Evolutionary conservation across 2,329 filamentous ascomycete species (phyloP).

Genomic region (Knufia fluminis): DNA sequence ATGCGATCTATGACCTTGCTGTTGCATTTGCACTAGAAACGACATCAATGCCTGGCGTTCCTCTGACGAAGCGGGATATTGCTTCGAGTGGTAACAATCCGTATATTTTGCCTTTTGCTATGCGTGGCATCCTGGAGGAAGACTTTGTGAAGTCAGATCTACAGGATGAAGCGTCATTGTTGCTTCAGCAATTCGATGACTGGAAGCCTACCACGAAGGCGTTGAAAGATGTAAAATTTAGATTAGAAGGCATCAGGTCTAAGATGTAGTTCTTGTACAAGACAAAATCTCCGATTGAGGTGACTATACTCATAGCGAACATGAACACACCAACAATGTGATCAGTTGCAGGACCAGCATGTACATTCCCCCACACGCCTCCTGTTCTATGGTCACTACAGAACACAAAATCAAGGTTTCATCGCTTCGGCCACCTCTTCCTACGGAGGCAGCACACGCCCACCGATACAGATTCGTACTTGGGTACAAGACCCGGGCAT

Average conservation of each 20-base stretch:
- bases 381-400: too few relatives aligned
- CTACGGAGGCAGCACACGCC: too few relatives aligned
- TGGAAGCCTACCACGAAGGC: slow-evolving; percentile 89
- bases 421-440: too few relatives aligned
- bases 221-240: slow-evolving; percentile 90
- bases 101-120: slow-evolving; percentile 88
- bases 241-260: slow-evolving; percentile 81
- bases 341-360: too few relatives aligned
- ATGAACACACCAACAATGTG: too few relatives aligned
- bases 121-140: slow-evolving; percentile 87
- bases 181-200: slow-evolving; percentile 81
- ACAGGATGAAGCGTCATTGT: slow-evolving; percentile 62
- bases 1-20: slow-evolving; percentile 71
- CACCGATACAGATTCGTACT: too few relatives aligned
- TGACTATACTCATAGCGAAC: too few relatives aligned
- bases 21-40: slow-evolving; percentile 67
- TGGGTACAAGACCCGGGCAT: too few relatives aligned
- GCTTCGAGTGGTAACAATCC: slow-evolving; percentile 54
- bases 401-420: too few relatives aligned
- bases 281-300: too few relatives aligned
- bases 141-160: slow-evolving; percentile 78
- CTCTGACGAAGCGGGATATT: slow-evolving; percentile 44
- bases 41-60: slow-evolving; percentile 41
- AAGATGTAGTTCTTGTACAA: too few relatives aligned
- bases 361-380: too few relatives aligned